Evolutionary conservation across 2,329 filamentous ascomycete species (phyloP).

Genomic region (Fusarium sp.): DNA sequence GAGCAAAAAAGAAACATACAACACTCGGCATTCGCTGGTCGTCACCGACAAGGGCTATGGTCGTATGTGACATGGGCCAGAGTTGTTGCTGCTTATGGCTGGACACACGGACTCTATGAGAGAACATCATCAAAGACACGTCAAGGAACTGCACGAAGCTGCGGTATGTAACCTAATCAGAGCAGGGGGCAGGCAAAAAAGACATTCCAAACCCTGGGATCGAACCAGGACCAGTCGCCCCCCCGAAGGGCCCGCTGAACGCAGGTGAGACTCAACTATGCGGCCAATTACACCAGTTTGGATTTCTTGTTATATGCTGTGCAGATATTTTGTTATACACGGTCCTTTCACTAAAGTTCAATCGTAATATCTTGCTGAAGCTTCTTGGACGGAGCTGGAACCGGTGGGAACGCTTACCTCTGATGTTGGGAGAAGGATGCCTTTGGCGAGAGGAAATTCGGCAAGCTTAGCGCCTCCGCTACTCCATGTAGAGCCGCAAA

Average conservation of each 20-base stretch:
- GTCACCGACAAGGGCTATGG: constrained; percentile 11
- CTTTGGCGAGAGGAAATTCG: too few relatives aligned
- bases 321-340: neutral
- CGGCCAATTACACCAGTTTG: neutral
- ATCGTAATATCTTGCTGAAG: neutral
- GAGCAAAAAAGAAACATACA: constrained; percentile 5
- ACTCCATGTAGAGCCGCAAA: too few relatives aligned
- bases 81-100: neutral
- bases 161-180: too few relatives aligned
- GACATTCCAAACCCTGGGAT: neutral
- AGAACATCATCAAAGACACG: too few relatives aligned
- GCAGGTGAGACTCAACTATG: neutral
- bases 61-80: neutral
- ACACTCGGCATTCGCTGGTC: constrained; percentile 17
- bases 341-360: neutral
- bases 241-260: neutral
- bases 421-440: too few relatives aligned
- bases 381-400: too few relatives aligned
- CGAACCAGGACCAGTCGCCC: neutral
- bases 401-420: too few relatives aligned
- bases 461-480: too few relatives aligned
- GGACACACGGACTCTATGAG: too few relatives aligned
- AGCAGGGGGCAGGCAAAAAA: neutral
- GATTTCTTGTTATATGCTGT: neutral
- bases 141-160: too few relatives aligned